Percentiles rank a stretch among this genome's conserved stretches.
phyloP scores from a whole-genome alignment of 2,329 filamentous ascomycete genomes.

The Phoma herbarum region DNA sequence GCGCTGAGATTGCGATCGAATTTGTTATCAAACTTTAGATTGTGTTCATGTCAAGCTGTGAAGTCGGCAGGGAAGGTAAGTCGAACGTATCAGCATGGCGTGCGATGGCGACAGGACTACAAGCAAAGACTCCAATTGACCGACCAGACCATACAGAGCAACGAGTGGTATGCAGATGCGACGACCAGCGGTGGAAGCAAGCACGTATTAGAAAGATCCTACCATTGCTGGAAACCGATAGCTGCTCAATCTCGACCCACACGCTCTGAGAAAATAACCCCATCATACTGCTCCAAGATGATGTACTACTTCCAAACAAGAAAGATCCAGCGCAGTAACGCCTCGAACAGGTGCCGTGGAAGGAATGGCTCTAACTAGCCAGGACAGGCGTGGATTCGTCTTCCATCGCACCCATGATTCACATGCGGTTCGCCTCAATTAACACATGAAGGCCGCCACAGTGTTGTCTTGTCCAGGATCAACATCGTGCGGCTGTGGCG shows the following conservation, averaged over 20 bases:
- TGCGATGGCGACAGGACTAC: neutral
- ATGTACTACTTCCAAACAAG: constrained; percentile 49
- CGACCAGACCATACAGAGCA: constrained; percentile 12
- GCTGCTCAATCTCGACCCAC: constrained; percentile 44
- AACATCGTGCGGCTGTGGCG: constrained; percentile 42
- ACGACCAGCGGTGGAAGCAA: constrained; percentile 20
- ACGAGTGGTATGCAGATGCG: constrained; percentile 17
- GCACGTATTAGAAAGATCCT: constrained; percentile 48
- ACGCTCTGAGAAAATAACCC: constrained; percentile 46
- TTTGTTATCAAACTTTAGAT: no score
- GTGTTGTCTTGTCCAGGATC: constrained; percentile 41
- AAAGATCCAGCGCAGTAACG: constrained; percentile 52
- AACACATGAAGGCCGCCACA: constrained; percentile 43
- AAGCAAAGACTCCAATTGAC: constrained; percentile 22
- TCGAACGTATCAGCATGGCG: neutral
- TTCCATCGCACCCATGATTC: constrained; percentile 40
- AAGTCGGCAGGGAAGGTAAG: neutral
- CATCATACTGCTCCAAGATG: constrained; percentile 52
- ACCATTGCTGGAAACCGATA: constrained; percentile 38
- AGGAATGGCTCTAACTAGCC: constrained; percentile 42
- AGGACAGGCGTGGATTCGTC: constrained; percentile 35
- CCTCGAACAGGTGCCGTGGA: constrained; percentile 49
- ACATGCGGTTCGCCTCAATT: constrained; percentile 40
- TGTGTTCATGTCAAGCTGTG: no score
- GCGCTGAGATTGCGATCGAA: neutral